Evolutionary conservation across 192 early-diverging fungal genomes (phyloP).

Genomic region (Entomortierella lignicola): DNA sequence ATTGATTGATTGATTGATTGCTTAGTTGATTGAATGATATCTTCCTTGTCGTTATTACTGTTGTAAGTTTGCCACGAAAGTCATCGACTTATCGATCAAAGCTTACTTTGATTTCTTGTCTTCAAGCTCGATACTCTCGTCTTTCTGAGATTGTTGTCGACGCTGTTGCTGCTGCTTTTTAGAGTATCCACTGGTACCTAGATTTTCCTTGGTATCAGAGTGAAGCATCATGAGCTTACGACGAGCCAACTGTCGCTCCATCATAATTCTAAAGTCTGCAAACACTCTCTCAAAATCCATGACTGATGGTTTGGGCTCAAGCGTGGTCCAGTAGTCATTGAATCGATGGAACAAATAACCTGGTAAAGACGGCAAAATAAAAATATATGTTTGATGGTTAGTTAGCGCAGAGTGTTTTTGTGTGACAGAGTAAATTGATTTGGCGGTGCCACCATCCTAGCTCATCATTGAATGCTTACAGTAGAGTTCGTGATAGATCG

Average conservation of each 20-base stretch:
- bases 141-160: not conserved
- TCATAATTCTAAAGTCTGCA: conserved; percentile 63
- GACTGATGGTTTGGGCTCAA: conserved; percentile 66
- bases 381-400: no score
- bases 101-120: conserved; percentile 16
- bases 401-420: no score
- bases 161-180: not conserved
- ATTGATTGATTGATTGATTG: not conserved
- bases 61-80: not conserved
- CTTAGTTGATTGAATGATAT: not conserved
- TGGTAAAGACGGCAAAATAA: conserved; percentile 34
- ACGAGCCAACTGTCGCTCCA: conserved; percentile 61
- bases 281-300: conserved; percentile 82
- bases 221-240: conserved; percentile 54
- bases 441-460: no score
- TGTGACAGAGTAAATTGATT: no score
- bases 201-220: conserved; percentile 34
- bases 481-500: conserved; percentile 78
- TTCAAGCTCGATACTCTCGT: conserved; percentile 26
- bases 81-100: not conserved
- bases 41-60: no score
- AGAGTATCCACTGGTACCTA: conserved; percentile 7
- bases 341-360: conserved; percentile 77
- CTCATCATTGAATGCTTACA: conserved; percentile 56
- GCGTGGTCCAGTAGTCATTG: conserved; percentile 69